Percentiles rank a stretch among this genome's conserved stretches.
Evolutionary conservation across 306 rosid genomes (phyloP).

Genomic region (Inga oerstediana): DNA sequence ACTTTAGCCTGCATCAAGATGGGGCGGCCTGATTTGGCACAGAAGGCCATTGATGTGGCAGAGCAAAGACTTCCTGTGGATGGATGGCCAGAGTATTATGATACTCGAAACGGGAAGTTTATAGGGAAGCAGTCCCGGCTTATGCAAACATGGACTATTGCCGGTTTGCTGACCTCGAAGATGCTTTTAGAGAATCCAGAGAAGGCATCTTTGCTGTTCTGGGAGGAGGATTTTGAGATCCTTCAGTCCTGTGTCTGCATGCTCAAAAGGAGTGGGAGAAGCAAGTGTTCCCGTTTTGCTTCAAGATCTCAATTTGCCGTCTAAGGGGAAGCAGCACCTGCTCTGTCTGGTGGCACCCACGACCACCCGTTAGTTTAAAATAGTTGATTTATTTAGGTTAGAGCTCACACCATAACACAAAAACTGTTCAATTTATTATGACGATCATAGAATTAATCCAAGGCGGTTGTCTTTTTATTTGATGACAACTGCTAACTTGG

Average conservation of each 20-base stretch:
- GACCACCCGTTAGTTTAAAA: neutral
- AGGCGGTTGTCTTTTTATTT: conserved; percentile 2
- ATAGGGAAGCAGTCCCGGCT: conserved; percentile 88
- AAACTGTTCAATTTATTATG: conserved; percentile 16
- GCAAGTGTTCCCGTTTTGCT: conserved; percentile 85
- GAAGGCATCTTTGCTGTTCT: conserved; percentile 81
- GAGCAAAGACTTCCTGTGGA: conserved; percentile 75
- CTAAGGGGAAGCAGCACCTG: conserved; percentile 24
- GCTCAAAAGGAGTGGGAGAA: conserved; percentile 77
- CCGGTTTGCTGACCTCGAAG: conserved; percentile 87
- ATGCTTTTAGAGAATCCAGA: conserved; percentile 89
- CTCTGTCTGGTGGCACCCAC: neutral
- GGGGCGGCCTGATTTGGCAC: conserved; percentile 84
- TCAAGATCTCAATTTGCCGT: conserved; percentile 74
- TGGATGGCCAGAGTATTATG: conserved; percentile 96
- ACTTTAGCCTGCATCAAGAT: conserved; percentile 96
- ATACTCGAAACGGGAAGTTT: conserved; percentile 83
- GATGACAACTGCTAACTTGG: neutral
- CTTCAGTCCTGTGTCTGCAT: conserved; percentile 95
- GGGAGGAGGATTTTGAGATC: conserved; percentile 97
- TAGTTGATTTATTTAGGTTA: conserved; percentile 24
- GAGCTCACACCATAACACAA: neutral
- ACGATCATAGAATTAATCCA: neutral
- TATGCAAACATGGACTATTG: conserved; percentile 94
- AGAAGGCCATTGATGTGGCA: conserved; percentile 79